Base-by-base conservation (phyloP, 306 rosid species). In the Begonia peltatifolia region DNA sequence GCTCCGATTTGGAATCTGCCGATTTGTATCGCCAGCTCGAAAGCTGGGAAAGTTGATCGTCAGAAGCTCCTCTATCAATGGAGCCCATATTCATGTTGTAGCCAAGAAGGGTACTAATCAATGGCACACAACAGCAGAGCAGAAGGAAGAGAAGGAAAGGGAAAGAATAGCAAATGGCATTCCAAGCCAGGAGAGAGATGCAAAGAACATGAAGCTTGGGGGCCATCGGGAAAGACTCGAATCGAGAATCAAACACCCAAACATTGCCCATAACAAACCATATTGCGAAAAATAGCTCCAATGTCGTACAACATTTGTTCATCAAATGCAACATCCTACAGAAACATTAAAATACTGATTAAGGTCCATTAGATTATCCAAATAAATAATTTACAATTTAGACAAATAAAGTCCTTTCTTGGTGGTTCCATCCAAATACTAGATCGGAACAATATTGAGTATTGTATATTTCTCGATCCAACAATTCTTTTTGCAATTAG, bases 201-300 rank as follows among this genome's bases (percentile, higher is more conserved):
- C 95, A 80, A 38, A 90, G 90, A 22, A 85, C 82, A 46, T 85
- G 80, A 30, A 90, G 95, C 48, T 74, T 90, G 6, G 97, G 95
- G 46, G 97, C 87, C 46, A 70, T 74, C 25, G 63, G 64, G 61
- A 86, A 80, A 2, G 94, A 79, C 22, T 84, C 79, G 55, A 90
- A 76, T 30, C 95, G 95, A 22, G 95, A 83, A 71, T 86, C 92
- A 17, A 83, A 87, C 9, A 86, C 68, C 99, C 95, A 90, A 50
- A 90, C 95, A 58, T 90, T 90, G 6, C 99, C 99, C 95, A 90
- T 90, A 65, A 90, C 95, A 64, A 90, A 90, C 95, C 99, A 90
- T 69, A 90, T 79, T 16, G 94, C 95, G 12, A 86, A 90, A 95
- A 90, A 90, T 4, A 90, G 80, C 61, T 90, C 99, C 4, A 90